A percentile compares a stretch with the other conserved stretches of the same genome.
These are phyloP conservation scores for Penicillium sp. DNA, from an alignment of 2,329 filamentous ascomycete species.

Conservation along the genomic window DNA sequence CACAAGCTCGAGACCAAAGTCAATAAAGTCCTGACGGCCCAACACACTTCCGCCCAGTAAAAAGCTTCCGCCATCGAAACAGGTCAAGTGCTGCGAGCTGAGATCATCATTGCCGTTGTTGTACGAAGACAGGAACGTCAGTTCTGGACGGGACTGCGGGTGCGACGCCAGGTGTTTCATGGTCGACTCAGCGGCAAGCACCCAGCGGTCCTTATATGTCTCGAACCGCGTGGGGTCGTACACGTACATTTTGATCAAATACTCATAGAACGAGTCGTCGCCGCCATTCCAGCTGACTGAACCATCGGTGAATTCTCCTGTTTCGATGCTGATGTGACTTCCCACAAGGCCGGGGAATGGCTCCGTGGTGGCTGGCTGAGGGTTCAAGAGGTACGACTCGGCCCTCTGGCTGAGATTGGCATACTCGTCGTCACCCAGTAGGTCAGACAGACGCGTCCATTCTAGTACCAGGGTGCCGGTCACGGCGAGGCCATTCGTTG, in stretches of 20 bases:
- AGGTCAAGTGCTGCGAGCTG: conserved; percentile 60
- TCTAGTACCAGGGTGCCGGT: conserved; percentile 78
- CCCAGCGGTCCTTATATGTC: conserved; percentile 71
- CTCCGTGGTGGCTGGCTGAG: conserved; percentile 62
- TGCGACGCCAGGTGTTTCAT: conserved; percentile 71
- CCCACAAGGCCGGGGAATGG: conserved; percentile 78
- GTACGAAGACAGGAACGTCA: conserved; percentile 62
- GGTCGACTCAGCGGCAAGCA: conserved; percentile 71
- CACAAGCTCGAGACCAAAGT: conserved; percentile 72
- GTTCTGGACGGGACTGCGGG: conserved; percentile 63
- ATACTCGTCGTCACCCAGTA: conserved; percentile 69
- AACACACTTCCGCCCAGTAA: conserved; percentile 76
- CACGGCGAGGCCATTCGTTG: conserved; percentile 71
- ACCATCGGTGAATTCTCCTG: conserved; percentile 67
- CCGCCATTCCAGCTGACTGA: conserved; percentile 75
- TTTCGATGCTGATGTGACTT: conserved; percentile 62
- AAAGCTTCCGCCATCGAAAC: conserved; percentile 83
- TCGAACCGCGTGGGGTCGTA: conserved; percentile 68
- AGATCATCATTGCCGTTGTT: conserved; percentile 36
- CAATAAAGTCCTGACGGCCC: conserved; percentile 62
- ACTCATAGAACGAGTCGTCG: conserved; percentile 82
- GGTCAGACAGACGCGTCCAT: conserved; percentile 77
- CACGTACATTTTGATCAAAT: conserved; percentile 86
- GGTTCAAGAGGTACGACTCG: conserved; percentile 68
- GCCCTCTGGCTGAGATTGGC: conserved; percentile 65